Percentiles rank a stretch among this genome's conserved stretches.
phyloP scores from a whole-genome alignment of 345 rosid genomes.

The Eucalyptus erythrocorys region DNA sequence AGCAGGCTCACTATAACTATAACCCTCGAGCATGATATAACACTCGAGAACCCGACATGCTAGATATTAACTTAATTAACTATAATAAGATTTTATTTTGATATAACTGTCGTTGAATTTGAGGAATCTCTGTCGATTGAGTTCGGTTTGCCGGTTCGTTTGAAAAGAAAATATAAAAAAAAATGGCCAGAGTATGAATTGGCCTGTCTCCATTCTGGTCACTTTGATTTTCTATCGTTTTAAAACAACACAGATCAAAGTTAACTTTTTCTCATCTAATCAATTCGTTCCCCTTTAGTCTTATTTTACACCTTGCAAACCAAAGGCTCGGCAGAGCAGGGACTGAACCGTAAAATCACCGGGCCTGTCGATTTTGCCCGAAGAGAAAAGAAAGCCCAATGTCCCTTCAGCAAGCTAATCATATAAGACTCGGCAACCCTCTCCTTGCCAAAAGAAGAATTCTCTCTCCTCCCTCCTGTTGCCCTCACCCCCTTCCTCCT shows the following conservation, averaged over 20 bases:
- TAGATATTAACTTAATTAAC: background rate
- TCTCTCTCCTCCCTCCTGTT: background rate
- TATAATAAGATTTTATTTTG: background rate
- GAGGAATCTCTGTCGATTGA: accelerated
- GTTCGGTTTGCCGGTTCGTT: background rate
- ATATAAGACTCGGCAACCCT: background rate
- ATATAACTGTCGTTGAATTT: background rate
- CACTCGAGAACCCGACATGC: background rate
- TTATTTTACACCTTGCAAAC: too few species aligned
- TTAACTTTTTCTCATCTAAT: background rate
- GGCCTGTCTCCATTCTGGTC: background rate
- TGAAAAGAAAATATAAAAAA: background rate
- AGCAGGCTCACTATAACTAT: too few species aligned
- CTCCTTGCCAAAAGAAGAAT: background rate
- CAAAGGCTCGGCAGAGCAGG: background rate
- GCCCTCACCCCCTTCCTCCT: background rate
- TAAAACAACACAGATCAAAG: background rate
- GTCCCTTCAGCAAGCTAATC: background rate
- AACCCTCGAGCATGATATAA: background rate
- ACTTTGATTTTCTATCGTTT: background rate
- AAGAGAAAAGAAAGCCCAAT: background rate
- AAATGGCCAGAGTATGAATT: background rate
- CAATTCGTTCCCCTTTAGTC: background rate
- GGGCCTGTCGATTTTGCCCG: background rate
- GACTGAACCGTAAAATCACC: background rate